phyloP scores from a whole-genome alignment of 139 green algal species.

The Chlamydomonas sp. region DNA sequence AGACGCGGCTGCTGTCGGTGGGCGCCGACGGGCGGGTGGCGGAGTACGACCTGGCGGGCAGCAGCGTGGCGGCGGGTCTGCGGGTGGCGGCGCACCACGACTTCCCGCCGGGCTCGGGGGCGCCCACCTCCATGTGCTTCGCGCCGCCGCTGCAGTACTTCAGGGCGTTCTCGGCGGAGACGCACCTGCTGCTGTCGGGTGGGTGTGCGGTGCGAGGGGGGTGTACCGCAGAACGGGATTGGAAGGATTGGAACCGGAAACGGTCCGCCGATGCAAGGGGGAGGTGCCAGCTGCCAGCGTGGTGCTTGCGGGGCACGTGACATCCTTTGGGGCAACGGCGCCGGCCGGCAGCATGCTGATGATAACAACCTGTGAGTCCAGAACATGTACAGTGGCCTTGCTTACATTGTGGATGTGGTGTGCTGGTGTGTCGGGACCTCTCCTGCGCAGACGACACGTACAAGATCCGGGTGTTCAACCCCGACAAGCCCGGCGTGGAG shows the following conservation, averaged over 20 bases:
- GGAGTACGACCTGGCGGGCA: conserved; percentile 71
- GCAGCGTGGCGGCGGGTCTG: conserved; percentile 49
- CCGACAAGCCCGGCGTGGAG: conserved; percentile 46
- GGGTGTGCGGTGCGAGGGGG: background rate
- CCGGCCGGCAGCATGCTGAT: too few relatives aligned
- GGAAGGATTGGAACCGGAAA: too few relatives aligned
- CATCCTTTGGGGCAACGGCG: too few relatives aligned
- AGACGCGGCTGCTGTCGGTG: conserved; percentile 75
- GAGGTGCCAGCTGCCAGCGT: too few relatives aligned
- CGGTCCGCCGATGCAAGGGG: too few relatives aligned
- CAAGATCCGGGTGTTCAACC: conserved; percentile 72
- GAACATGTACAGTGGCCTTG: too few relatives aligned
- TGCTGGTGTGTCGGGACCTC: too few relatives aligned
- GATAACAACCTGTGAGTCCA: too few relatives aligned
- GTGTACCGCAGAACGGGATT: too few relatives aligned
- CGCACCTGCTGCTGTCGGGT: conserved; percentile 72
- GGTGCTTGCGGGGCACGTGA: too few relatives aligned
- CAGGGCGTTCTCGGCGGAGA: conserved; percentile 59
- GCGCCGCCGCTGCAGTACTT: conserved; percentile 76
- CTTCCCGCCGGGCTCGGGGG: conserved; percentile 33
- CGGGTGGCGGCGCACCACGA: conserved; percentile 40
- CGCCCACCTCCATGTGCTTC: conserved; percentile 66
- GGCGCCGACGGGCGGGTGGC: conserved; percentile 68
- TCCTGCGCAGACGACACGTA: conserved; percentile 57
- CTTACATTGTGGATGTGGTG: too few relatives aligned